Conservation (phyloP, 2,329 filamentous ascomycete genomes). For the Microdochium nivale region DNA sequence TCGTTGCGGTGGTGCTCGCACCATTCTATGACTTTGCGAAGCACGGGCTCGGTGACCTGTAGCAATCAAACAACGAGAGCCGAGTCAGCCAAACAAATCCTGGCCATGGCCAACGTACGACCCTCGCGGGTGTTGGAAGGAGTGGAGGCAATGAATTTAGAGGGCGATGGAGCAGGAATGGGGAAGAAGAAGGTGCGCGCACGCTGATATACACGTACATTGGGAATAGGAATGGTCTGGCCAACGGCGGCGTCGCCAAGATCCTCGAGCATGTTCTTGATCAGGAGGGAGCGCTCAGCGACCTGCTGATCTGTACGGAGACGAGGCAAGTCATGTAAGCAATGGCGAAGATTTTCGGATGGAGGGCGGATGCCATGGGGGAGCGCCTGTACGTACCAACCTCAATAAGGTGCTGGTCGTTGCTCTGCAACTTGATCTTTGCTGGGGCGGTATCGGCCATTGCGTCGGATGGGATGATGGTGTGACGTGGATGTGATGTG, state of each 20-base stretch:
- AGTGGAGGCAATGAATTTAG: neutral
- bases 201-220: slow-evolving; percentile 39
- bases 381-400: slow-evolving; percentile 29
- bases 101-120: neutral
- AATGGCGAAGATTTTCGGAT: slow-evolving; percentile 1
- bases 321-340: neutral
- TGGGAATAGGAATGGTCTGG: slow-evolving; percentile 81
- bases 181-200: slow-evolving; percentile 4
- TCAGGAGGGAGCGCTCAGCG: slow-evolving; percentile 84
- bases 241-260: slow-evolving; percentile 56
- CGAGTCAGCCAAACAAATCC: neutral
- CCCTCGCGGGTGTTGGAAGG: neutral
- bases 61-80: neutral
- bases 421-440: slow-evolving; percentile 42
- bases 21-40: slow-evolving; percentile 97
- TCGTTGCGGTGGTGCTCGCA: slow-evolving; percentile 92
- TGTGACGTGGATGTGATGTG: neutral
- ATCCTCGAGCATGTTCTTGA: slow-evolving; percentile 98
- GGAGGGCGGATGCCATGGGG: slow-evolving; percentile 4
- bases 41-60: slow-evolving; percentile 83
- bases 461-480: neutral
- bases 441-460: slow-evolving; percentile 7
- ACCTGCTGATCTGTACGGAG: slow-evolving; percentile 60
- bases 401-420: slow-evolving; percentile 37
- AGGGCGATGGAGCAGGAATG: too few relatives aligned